A percentile compares a stretch with the other conserved stretches of the same genome.
Evolutionary conservation across 2,329 filamentous ascomycete species (phyloP).

Genomic region (Cladosporium cucumerinum): DNA sequence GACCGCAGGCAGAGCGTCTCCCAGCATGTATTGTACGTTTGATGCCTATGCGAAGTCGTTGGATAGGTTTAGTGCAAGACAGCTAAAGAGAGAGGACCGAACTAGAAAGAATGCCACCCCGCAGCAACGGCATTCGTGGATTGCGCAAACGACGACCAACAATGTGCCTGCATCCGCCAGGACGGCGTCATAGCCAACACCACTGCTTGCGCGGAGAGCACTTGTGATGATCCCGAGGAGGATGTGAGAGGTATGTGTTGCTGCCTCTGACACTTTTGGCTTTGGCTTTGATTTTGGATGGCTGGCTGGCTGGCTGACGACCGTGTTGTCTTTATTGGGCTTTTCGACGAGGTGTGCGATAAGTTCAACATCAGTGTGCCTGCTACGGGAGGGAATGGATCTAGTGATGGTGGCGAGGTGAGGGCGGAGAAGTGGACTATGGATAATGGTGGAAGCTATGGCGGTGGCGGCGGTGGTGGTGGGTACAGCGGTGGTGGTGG

Average conservation of each 20-base stretch:
- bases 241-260: slow-evolving; percentile 19
- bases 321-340: slow-evolving; percentile 18
- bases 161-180: slow-evolving; percentile 24
- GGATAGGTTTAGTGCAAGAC: neutral
- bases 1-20: slow-evolving; percentile 20
- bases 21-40: slow-evolving; percentile 22
- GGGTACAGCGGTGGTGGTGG: neutral
- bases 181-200: slow-evolving; percentile 22
- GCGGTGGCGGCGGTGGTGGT: neutral
- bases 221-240: slow-evolving; percentile 19
- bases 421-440: slow-evolving; percentile 16
- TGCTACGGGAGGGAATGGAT: neutral
- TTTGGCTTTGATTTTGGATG: neutral
- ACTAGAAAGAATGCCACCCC: slow-evolving; percentile 23
- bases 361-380: slow-evolving; percentile 22
- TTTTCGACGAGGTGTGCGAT: slow-evolving; percentile 23
- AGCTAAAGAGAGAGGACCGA: neutral
- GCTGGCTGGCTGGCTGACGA: neutral
- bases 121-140: slow-evolving; percentile 24
- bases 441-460: slow-evolving; percentile 4
- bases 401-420: neutral
- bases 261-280: neutral
- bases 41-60: neutral
- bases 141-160: slow-evolving; percentile 24
- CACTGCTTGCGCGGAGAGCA: slow-evolving; percentile 19